These are phyloP conservation scores for Penicillium argentinense DNA, from an alignment of 495 filamentous ascomycete genomes.

Conservation along the genomic window DNA sequence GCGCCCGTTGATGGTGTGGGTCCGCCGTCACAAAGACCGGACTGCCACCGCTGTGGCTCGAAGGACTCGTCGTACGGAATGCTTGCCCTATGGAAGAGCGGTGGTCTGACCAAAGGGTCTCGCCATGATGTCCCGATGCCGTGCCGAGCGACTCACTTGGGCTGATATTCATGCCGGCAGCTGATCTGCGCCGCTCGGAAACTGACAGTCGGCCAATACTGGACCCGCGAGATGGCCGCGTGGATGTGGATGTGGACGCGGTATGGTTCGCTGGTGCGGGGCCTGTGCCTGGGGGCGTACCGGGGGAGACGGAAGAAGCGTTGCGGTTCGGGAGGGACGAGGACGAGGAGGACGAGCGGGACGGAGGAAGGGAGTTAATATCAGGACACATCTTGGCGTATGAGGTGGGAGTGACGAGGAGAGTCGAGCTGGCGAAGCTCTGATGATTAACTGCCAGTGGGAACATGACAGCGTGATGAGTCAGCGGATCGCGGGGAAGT, in stretches of 20 bases:
- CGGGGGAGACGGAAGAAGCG: constrained; percentile 25
- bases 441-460: no score
- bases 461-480: no score
- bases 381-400: constrained; percentile 67
- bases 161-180: constrained; percentile 70
- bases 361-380: constrained; percentile 73
- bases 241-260: constrained; percentile 38
- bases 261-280: constrained; percentile 28
- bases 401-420: no score
- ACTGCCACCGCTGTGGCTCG: constrained; percentile 56
- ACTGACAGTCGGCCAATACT: constrained; percentile 52
- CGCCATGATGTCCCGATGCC: constrained; percentile 54
- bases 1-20: constrained; percentile 66
- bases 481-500: no score
- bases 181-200: constrained; percentile 56
- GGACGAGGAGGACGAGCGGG: constrained; percentile 50
- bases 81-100: constrained; percentile 46
- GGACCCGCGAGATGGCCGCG: constrained; percentile 51
- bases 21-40: constrained; percentile 58
- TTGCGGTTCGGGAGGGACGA: constrained; percentile 34
- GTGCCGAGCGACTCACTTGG: constrained; percentile 66
- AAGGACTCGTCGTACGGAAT: constrained; percentile 57
- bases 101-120: constrained; percentile 30
- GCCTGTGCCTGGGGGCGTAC: constrained; percentile 25
- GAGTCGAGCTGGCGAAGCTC: no score